These are phyloP conservation scores for Leishmania martiniquensis DNA, from an alignment of 208 protist species.

Conservation along the genomic window DNA sequence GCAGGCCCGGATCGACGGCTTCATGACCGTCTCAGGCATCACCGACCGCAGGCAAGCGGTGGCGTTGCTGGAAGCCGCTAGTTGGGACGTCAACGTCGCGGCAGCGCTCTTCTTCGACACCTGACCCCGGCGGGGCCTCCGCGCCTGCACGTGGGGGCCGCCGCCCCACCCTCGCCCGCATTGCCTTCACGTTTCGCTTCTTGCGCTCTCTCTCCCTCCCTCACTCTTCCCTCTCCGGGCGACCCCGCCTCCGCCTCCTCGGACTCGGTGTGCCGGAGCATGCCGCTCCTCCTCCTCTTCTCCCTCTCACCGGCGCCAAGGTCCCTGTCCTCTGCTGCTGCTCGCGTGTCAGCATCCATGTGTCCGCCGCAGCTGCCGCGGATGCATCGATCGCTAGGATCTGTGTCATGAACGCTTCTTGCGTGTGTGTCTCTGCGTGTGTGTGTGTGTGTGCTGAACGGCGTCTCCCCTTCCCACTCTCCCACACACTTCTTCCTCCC, in stretches of 20 bases:
- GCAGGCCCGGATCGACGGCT: constrained; percentile 14
- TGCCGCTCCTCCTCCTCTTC: too few species aligned
- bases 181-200: background rate
- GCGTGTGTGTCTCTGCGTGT: constrained; percentile 9
- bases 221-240: too few species aligned
- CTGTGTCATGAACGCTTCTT: too few species aligned
- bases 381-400: too few species aligned
- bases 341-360: too few species aligned
- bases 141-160: background rate
- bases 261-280: too few species aligned
- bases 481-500: background rate
- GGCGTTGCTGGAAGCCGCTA: constrained; percentile 48
- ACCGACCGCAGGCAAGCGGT: constrained; percentile 20
- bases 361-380: too few species aligned
- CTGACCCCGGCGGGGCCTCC: background rate
- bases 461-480: background rate
- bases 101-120: constrained; percentile 22
- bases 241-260: too few species aligned
- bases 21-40: constrained; percentile 52
- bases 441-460: constrained; percentile 2
- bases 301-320: too few species aligned
- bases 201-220: too few species aligned
- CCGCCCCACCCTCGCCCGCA: background rate
- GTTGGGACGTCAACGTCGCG: constrained; percentile 56
- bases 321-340: too few species aligned